Percentiles rank a stretch among this genome's conserved stretches.
Evolutionary conservation across 331 rosid genomes (phyloP).

Genomic region (Malus hybrid): DNA sequence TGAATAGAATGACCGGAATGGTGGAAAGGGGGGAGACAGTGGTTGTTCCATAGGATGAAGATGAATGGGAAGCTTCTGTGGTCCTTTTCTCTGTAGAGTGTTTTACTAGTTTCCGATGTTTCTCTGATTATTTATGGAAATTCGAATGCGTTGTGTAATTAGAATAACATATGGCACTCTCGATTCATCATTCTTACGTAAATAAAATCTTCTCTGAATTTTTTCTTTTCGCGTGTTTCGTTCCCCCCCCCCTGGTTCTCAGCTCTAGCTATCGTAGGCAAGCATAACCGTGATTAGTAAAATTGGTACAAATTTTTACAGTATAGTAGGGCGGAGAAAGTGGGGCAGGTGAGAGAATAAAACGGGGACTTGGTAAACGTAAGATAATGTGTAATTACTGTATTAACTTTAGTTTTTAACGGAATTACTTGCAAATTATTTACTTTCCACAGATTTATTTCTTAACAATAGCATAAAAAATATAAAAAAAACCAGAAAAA

Average conservation of each 20-base stretch:
- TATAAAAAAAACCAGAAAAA: background rate
- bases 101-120: conserved; percentile 56
- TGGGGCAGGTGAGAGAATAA: background rate
- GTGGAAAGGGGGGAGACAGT: conserved; percentile 20
- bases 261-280: background rate
- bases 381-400: too few relatives aligned
- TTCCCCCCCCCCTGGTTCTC: background rate
- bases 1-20: conserved; percentile 17
- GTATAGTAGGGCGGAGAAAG: background rate
- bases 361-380: background rate
- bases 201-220: conserved; percentile 46
- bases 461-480: background rate
- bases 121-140: conserved; percentile 56
- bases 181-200: conserved; percentile 82
- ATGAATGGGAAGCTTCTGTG: conserved; percentile 29
- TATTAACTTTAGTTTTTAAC: background rate
- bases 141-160: conserved; percentile 54
- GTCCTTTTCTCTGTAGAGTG: conserved; percentile 44
- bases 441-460: background rate
- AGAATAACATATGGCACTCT: conserved; percentile 64
- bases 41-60: conserved; percentile 18
- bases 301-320: background rate
- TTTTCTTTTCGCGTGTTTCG: conserved; percentile 4
- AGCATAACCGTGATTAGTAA: background rate
- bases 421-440: background rate